Evolutionary conservation across 345 rosid species (phyloP), one percentile per base, ranked within the genome.

Genomic region (Rhizophora mangle): DNA sequence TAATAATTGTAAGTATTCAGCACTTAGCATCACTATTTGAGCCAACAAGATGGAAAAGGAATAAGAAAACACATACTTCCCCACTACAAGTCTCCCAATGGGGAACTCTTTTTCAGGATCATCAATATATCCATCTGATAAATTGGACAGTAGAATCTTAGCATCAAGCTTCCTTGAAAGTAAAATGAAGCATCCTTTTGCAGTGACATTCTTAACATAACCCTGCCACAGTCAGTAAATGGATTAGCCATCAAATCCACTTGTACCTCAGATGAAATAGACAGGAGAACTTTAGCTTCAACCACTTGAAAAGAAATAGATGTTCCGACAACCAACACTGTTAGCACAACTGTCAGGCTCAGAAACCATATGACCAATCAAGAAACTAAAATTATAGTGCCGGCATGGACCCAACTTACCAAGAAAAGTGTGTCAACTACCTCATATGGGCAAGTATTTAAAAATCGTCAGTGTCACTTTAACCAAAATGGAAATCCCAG

Each of bases 91-190:
- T 82, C 90, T 92, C 59, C 99, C 96, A 57, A 92, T 76, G 32
- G 97, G 96, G 69, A 95, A 92, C 79, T 92, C 94, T 63, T 79
- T 79, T 78, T 85, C 90, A 39, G 88, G 97, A 37, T 83, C 79
- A 46, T 82, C 81, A 62, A 92, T 72, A 85, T 65, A 95, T 63
- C 85, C 92, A 83, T 88, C 90, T 22, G 91, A 85, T 64, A 95
- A 78, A 81, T 95, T 88, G 63, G 96, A 90, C 39, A 92, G 22
- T 60, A 84, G 85, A 79, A 95, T 79, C 82, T 81, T 95, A 7
- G 98, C 99, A 68, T 95, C 99, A 3, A 95, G 62, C 73, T 84
- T 90, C 80, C 96, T 84, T 39, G 99, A 92, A 71, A 95, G 91
- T 71, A 76, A 62, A 72, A 95, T 83, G 81, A 92, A 95, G 71